phyloP scores from a whole-genome alignment of 2,329 filamentous ascomycete genomes.

The Teratosphaeria pseudoeucalypti region DNA sequence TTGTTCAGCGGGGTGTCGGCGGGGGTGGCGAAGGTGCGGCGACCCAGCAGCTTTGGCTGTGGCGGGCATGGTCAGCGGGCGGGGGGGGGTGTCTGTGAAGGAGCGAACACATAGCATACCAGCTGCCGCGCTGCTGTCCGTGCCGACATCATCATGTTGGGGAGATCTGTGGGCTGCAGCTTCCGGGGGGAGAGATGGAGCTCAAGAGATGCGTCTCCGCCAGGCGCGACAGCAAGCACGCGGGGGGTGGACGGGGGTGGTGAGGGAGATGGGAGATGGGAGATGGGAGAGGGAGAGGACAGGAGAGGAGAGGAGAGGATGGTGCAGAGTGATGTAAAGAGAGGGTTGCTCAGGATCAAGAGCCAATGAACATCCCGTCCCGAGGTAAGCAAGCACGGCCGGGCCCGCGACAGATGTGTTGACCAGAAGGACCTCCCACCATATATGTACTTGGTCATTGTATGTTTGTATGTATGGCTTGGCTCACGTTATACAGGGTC shows the following conservation, averaged over 20 bases:
- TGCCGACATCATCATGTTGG: conserved; percentile 29
- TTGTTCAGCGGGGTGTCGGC: conserved; percentile 76
- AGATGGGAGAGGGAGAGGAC: not conserved
- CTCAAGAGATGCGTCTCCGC: conserved; percentile 4
- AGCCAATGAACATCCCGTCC: not conserved
- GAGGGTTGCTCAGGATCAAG: not conserved
- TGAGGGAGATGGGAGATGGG: not conserved
- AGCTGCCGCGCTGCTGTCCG: conserved; percentile 29
- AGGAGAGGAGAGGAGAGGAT: not conserved
- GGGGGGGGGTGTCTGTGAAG: not conserved
- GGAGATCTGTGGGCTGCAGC: conserved; percentile 9
- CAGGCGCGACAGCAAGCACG: conserved; percentile 1
- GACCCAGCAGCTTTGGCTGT: conserved; percentile 39
- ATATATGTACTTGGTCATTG: no score
- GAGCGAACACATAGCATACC: conserved; percentile 20
- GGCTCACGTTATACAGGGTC: no score
- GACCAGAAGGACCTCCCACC: not conserved
- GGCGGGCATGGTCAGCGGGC: conserved; percentile 9
- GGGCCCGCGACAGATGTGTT: not conserved
- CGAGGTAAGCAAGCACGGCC: not conserved
- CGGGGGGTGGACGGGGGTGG: not conserved
- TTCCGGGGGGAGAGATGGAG: conserved; percentile 7
- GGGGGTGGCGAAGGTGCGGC: conserved; percentile 66
- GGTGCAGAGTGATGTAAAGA: not conserved
- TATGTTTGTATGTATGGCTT: no score